Evolutionary conservation across 768 basidiomycete species (phyloP), one percentile per base, ranked within the genome.

Genomic region (Gymnopilus junonius): DNA sequence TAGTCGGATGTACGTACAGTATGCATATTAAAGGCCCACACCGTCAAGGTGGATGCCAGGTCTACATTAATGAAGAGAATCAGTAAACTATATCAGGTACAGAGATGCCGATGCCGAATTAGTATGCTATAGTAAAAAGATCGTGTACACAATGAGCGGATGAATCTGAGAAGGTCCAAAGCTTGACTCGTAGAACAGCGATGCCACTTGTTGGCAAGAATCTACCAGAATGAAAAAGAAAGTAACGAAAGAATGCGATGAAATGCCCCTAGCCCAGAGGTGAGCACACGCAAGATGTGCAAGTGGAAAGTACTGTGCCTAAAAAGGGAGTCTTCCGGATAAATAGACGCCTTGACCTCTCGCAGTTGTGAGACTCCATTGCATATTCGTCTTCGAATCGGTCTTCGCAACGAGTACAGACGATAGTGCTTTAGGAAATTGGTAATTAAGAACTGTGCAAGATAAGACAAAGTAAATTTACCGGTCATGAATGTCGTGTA

Each of bases 401-500:
- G 35, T 59, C 61, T 21, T 68, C 64, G 59, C 76, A 76, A 11
- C 58, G 65, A 29, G 58, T 48, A 63, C 76, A 78, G 42, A 58
- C 43, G 35, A 68, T 46, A 10, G 56, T 57, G 23, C 73, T 74
- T 4, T 40, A 25, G 25, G 48, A 57, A 43, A 37, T 57, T 27
- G n/a, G 50, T 35, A 40, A 54, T 17, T 59, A 25, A 45, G 55
- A 43, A 37, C 21, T 55, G 55, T 27, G 54, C 50, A 50, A 35
- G 31, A 60, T 42, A 8, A 27, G 46, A 55, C 17, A n/a, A 39
- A 59, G 29, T 11, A 60, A n/a, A 71, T 75, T 42, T 60, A 80
- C 80, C 73, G 66, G 57, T 84, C 82, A 32, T 79, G 75, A 32
- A 87, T 80, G 65, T 85, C 82, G 70, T 87, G 86, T 51, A 87